Evolutionary conservation across 2,329 filamentous ascomycete species (phyloP), one percentile per base, ranked within the genome.

Genomic region (Fusarium lyarnte): DNA sequence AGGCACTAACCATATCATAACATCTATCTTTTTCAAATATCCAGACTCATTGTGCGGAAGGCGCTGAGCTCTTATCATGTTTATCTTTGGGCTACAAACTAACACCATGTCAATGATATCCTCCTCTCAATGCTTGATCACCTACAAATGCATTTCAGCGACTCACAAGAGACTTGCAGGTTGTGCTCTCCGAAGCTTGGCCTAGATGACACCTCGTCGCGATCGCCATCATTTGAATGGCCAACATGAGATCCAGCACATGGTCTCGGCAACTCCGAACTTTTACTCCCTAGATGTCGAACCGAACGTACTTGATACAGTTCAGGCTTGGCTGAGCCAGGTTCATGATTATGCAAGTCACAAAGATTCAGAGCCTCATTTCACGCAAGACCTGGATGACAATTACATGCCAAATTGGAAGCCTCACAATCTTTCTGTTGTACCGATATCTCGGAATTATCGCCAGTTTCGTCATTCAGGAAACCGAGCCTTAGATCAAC

Each of bases 311-410:
- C 55, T 55, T 47, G 54, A 29, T 11, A 41, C 13, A 31, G 46
- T 74, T 55, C 72, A 54, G 25, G 55, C 58, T 58, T 74, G 72
- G 72, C 31, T 74, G 42, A 45, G 54, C 27, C 47, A 61, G 38
- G 33, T 58, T 36, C 36, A 21, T 25, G 14, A n/a, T 38, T 23
- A 21, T 21, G 23, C 39, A 53, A 58, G 41, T 31, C 55, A 33
- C 21, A 16, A 35, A 17, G 51, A 41, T 23, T 42, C 23, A n/a
- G 17, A 9, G n/a, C 36, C 61, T 16, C 12, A 41, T 23, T 27
- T 45, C 23, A 10, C 23, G 35, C 35, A 55, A 23, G 25, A 35
- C n/a, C 11, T 41, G 27, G 42, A 39, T 14, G n/a, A 39, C 6
- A 27, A 25, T 17, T 45, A 36, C 35, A n/a, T 35, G 16, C 21